A percentile compares a stretch with the other conserved stretches of the same genome.
These are phyloP conservation scores for Talaromyces adpressus DNA, from an alignment of 495 filamentous ascomycete genomes.

Conservation along the genomic window DNA sequence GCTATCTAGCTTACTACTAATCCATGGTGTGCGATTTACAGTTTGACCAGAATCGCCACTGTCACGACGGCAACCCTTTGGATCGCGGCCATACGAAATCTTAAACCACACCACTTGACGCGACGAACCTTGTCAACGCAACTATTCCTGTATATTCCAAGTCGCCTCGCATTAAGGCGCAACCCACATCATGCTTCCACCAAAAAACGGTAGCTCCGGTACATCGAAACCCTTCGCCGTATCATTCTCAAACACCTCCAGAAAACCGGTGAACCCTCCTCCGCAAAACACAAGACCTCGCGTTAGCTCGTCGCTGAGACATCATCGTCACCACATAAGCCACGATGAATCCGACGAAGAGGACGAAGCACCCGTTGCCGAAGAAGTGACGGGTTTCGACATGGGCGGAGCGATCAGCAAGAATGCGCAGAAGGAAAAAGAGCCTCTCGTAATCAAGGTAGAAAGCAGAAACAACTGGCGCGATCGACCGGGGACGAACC, in stretches of 20 bases:
- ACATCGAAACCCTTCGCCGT: conserved; percentile 6
- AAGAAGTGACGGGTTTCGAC: conserved; percentile 56
- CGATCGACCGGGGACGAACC: conserved; percentile 41
- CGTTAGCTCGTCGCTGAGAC: conserved; percentile 4
- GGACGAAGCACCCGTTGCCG: conserved; percentile 24
- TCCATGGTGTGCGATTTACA: background rate
- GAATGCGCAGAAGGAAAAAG: conserved; percentile 26
- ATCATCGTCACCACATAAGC: background rate
- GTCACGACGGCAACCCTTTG: background rate
- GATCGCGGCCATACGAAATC: background rate
- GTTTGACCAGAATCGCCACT: background rate
- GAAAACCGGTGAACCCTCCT: background rate
- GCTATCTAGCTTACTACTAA: background rate
- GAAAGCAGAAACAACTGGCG: conserved; percentile 69
- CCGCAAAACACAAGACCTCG: background rate
- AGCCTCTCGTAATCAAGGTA: conserved; percentile 56
- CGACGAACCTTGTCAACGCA: background rate
- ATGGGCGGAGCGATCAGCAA: conserved; percentile 47
- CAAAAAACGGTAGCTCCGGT: background rate
- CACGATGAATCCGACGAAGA: conserved; percentile 41
- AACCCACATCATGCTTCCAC: background rate
- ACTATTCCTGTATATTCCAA: background rate
- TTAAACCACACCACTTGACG: background rate
- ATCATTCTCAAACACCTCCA: conserved; percentile 3
- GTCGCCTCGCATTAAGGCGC: background rate